phyloP scores from a whole-genome alignment of 768 basidiomycete genomes.

The Phlegmacium glaucopus region DNA sequence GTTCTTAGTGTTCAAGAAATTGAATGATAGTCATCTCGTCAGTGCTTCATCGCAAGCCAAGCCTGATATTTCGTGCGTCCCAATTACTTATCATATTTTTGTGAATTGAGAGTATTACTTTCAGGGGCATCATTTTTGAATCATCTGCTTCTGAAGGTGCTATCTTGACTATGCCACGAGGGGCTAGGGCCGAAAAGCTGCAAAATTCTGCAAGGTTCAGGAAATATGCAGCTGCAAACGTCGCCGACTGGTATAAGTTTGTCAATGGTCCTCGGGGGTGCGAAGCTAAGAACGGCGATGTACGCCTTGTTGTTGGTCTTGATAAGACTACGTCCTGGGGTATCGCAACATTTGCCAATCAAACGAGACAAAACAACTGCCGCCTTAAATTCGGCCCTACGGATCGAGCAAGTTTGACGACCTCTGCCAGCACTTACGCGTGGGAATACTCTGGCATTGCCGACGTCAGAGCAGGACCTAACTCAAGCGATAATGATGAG shows the following conservation, averaged over 20 bases:
- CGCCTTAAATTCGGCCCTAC: constrained; percentile 6
- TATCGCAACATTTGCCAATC: constrained; percentile 14
- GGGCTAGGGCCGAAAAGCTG: constrained; percentile 11
- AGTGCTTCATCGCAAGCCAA: constrained; percentile 5
- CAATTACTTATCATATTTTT: background rate
- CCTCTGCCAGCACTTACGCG: too few relatives aligned
- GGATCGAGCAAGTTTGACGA: too few relatives aligned
- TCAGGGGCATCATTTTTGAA: constrained; percentile 9
- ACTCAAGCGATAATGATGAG: too few relatives aligned
- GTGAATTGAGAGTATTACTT: background rate
- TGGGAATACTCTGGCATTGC: too few relatives aligned
- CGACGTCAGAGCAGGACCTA: too few relatives aligned
- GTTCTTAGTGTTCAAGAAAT: constrained; percentile 7
- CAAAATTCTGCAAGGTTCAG: constrained; percentile 4
- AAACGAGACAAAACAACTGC: constrained; percentile 2
- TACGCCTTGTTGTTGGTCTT: constrained; percentile 16
- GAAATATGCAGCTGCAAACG: constrained; percentile 12
- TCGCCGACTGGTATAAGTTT: too few relatives aligned
- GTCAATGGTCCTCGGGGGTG: constrained; percentile 8
- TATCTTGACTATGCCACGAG: constrained; percentile 19
- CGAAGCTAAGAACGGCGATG: constrained; percentile 15
- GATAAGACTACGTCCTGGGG: constrained; percentile 18
- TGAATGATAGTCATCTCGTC: constrained; percentile 6
- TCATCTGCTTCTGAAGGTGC: too few relatives aligned
- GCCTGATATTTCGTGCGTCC: constrained; percentile 2